Base-by-base conservation (phyloP, 2,329 filamentous ascomycete genomes). In the Trichoderma guizhouense region DNA sequence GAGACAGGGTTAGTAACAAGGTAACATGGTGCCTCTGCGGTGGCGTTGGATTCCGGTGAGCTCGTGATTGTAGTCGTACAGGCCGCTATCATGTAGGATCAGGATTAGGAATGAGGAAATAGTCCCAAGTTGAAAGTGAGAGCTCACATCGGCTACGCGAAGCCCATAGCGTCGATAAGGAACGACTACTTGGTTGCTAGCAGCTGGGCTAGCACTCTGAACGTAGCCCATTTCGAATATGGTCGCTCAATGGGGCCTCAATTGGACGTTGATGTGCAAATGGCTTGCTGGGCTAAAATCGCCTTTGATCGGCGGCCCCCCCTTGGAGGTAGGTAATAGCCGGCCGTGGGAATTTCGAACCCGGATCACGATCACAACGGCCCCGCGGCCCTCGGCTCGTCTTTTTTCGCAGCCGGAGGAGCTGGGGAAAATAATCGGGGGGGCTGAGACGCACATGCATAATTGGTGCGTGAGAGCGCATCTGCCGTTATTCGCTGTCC, bases 131-230 rank as follows among this genome's bases (percentile, higher is more conserved):
- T 47, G 11, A 8, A 60, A 51, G 55, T 60, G 65, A 69, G 21
- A 28, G 34, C 62, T 65, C 62, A 53, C 30, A 53, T 51, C 62
- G 62, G 26, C 55, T 69, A 61, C 53, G 65, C 55, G 65, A 69
- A 53, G 51, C 26, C 65, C 51, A 69, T 69, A 47, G 65, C 64
- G 64, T 67, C 64, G 64, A 67, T 67, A 57, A 58, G 64, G 51
- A 32, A 39, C 60, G 34, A 39, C 58, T 39, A 39, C 32, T 39
- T 21, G 32, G 32, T 36, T 66, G 21, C 63, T 66, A 66, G 63
- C 32, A 26, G n/a, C 47, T 39, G 39, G 15, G n/a, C 47, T 57
- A 55, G 63, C 63, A 66, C 9, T 12, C 21, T n/a, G 3, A 55
- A 24, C 21, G 47, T 12, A 66, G 30, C 58, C 58, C 18, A 36